Base-by-base conservation (phyloP, 768 basidiomycete species). In the Leccinum disarticulatum region DNA sequence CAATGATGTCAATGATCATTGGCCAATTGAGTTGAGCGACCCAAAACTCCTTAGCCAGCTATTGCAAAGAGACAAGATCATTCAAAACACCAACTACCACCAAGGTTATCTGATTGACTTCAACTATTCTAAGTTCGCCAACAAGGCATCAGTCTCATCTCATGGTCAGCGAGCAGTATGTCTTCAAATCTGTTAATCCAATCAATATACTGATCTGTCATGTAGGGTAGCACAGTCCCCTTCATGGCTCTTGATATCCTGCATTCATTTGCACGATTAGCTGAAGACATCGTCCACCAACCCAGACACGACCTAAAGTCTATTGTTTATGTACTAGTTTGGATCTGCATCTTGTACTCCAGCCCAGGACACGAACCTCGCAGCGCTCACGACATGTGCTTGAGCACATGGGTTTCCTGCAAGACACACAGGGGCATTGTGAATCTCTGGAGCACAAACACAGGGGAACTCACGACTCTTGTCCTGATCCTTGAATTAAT, bases 331-430 rank as follows among this genome's bases (percentile, higher is more conserved):
- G 7, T 59, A 1, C 58, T 55, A 7, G 14, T 59, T 17, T 59
- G 58, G 54, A 56, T 60, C 7, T 60, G 59, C 51, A 38, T 59
- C 5, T 54, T 59, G 4, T 55, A 55, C 27, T 22, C 25, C 2
- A 19, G 35, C 43, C 25, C 11, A 13, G 31, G 46, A 19, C 1
- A 52, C 3, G 15, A 53, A 58, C 31, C 51, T 11, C 17, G 4
- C 3, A 3, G 10, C n/a, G 14, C 52, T 54, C 27, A 35, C 14
- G 5, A 59, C 33, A 7, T 28, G 6, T 49, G 27, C 19, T 25
- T 49, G 48, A 6, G 25, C 25, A 25, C 13, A 1, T 49, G 48
- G 48, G 19, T 15, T 6, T 25, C 48, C 25, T 49, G 48, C 48
- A 49, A 22, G 19, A 46, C 19, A 8, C 4, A 9, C 19, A 10